Base-by-base conservation (phyloP, 768 basidiomycete genomes). In the Trametes cubensis region DNA sequence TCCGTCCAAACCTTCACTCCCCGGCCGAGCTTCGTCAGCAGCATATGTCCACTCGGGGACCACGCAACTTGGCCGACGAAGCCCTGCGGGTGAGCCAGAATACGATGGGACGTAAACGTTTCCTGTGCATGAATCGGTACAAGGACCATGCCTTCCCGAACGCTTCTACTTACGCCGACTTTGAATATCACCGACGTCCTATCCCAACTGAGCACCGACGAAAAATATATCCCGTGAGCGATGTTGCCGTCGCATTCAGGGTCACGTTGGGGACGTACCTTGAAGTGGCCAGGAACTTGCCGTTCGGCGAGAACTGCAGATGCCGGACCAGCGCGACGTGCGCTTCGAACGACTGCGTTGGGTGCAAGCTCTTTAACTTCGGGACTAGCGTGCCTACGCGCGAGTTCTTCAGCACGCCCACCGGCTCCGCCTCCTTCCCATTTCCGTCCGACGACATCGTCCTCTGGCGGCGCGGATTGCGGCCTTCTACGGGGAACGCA, bases 51-150 rank as follows among this genome's bases (percentile, higher is more conserved):
- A 38, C 78, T 80, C 0, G 88, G 88, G 17, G 88, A 88, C 88
- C 89, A 92, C 30, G 87, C 88, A 34, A 90, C 89, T 73, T 90
- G 89, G 38, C 85, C 83, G 34, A 89, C 85, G 71, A 90, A 89
- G n/a, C 86, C 87, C 63, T 83, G 80, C 5, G 85, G 77, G 68
- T 90, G 88, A 0, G 85, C 85, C 20, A 91, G 79, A 17, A 83
- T 80, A 44, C 86, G 82, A 67, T 89, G 87, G 3, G 79, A 76
- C n/a, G 76, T 73, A 62, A 86, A 83, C 13, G 83, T 81, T 57
- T 85, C 81, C 87, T 87, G 65, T 45, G 59, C 4, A 55, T 52
- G 44, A 55, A 49, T 61, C 42, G 53, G 58, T 60, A 53, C 50
- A 25, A 42, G 42, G 50, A n/a, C 40, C 17, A 46, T 25, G 20